Evolutionary conservation across 164 flowering plant species (phyloP), one percentile per base, ranked within the genome.

Genomic region (Buxus sempervirens): DNA sequence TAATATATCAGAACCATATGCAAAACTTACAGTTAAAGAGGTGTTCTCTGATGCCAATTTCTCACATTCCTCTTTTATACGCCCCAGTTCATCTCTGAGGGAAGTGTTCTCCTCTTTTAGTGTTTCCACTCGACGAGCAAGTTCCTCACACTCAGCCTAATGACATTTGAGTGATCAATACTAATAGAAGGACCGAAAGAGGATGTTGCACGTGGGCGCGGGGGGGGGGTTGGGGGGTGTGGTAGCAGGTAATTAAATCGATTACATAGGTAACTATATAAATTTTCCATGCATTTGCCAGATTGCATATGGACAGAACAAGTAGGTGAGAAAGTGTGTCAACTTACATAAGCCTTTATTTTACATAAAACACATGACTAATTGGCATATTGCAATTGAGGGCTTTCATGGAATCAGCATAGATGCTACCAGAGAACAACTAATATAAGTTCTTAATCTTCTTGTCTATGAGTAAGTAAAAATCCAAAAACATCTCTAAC

Each of bases 111-210:
- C 80, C 19, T 68, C 73, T 61, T 74, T 74, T 38, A 74, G 62
- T 49, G 67, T 25, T 19, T 74, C 80, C 65, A 77, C 75, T 57
- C 73, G 77, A 58, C 38, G 69, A 61, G 77, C 77, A 54, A 77
- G 72, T 60, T 77, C 77, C 24, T 77, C 80, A 62, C 76, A 77
- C 75, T 77, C 80, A 65, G 80, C 80, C 80, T 77, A 73, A 66
- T 21, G 54, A 12, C 22, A 54, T 24, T 41, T 38, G 16, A n/a
- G 2, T 38, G 25, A 25, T 64, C 45, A 64, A 20, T 32, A 64
- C 7, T 19, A 64, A 27, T 36, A 64, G 10, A 58, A 58, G 41
- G n/a, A n/a, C n/a, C n/a, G n/a, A n/a, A n/a, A n/a, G n/a, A n/a
- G n/a, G n/a, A n/a, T n/a, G n/a, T n/a, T n/a, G n/a, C n/a, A n/a